Base-by-base conservation (phyloP, 768 basidiomycete genomes). In the Mycena belliarum region DNA sequence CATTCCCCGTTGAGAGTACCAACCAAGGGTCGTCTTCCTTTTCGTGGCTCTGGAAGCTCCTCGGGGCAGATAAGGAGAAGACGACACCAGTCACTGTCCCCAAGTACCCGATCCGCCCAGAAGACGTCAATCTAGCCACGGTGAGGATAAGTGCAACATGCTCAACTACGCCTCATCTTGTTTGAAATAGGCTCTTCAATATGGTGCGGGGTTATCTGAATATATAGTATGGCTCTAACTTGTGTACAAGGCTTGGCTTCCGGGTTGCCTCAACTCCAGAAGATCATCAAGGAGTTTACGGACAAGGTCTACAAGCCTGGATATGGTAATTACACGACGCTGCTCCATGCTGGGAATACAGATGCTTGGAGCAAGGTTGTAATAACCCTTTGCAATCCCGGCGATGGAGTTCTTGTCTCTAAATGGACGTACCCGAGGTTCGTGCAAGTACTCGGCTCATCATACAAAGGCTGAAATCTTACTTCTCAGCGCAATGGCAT, bases 391-490 rank as follows among this genome's bases (percentile, higher is more conserved):
- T 83, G 82, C 68, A 86, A 92, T 63, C 81, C 81, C 3, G 87
- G 87, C 8, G 84, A 88, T 48, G 76, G 75, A 23, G 71, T 86
- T 40, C 68, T 88, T 1, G 76, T 78, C 12, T 79, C 80, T 56
- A 91, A 91, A 66, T 94, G 86, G 86, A 84, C 88, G 0, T 95
- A 92, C 67, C 86, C 91, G 1, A 83, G 80, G 59, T 61, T 24
- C n/a, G 41, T 24, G 49, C 20, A n/a, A 8, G 35, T 35, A 10
- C 11, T 4, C 7, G n/a, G 83, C 84, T 0, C 52, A 79, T 1
- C 66, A 72, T 63, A 54, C 37, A 69, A 72, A 18, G 18, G 7
- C 20, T 49, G n/a, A 23, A 53, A 23, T 9, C 12, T 24, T 21
- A 32, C 7, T 11, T n/a, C 7, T 11, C 24, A 63, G 75, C 23